Evolutionary conservation across 169 alveolate species (phyloP).

Genomic region (Plasmodium coatneyi): DNA sequence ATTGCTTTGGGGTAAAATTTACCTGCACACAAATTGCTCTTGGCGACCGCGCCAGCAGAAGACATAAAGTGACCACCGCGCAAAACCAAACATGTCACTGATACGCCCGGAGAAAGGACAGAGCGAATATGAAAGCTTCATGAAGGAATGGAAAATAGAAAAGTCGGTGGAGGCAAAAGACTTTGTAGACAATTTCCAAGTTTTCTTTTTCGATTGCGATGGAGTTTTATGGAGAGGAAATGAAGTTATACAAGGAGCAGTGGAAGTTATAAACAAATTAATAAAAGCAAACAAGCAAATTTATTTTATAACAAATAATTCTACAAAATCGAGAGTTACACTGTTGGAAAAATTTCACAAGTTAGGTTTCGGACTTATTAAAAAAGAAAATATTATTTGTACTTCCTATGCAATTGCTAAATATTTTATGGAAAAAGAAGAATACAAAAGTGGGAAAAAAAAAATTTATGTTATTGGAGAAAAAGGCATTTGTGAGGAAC

Average conservation of each 20-base stretch:
- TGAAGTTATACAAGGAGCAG: conserved; percentile 78
- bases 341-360: conserved; percentile 71
- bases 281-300: conserved; percentile 56
- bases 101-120: neutral
- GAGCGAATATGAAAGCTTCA: neutral
- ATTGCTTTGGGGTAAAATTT: neutral
- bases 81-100: conserved; percentile 33
- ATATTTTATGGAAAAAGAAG: conserved; percentile 57
- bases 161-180: conserved; percentile 22
- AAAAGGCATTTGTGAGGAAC: conserved; percentile 72
- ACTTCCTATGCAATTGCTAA: conserved; percentile 73
- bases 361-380: conserved; percentile 68
- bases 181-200: conserved; percentile 58
- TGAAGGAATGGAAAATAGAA: conserved; percentile 65
- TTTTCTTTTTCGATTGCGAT: conserved; percentile 82
- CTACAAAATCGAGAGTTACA: conserved; percentile 75
- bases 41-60: neutral
- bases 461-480: conserved; percentile 79
- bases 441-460: conserved; percentile 39
- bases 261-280: conserved; percentile 78
- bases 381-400: conserved; percentile 70
- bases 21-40: neutral
- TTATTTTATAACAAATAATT: conserved; percentile 78
- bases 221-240: conserved; percentile 84
- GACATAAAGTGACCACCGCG: neutral